Evolutionary conservation across 352 stramenopile genomes (phyloP), one percentile per base, ranked within the genome.

Genomic region (Globisporangium splendens): DNA sequence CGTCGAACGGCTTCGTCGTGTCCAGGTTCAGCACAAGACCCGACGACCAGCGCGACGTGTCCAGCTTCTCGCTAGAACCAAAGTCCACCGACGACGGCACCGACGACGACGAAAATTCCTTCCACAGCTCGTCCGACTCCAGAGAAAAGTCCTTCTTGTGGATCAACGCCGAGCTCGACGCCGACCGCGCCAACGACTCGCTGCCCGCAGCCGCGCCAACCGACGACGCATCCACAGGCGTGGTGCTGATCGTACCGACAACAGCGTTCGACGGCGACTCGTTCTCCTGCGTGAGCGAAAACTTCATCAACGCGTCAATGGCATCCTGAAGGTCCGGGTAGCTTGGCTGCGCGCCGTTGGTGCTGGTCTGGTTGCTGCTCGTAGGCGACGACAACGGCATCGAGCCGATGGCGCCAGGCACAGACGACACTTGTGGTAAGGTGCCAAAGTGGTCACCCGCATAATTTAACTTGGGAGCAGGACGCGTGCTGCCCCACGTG

Each of bases 261-360:
- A 12, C 3, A 10, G 22, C 63, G 56, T 22, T 44, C 56, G 20
- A n/a, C 22, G 21, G 56, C 24, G 69, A 52, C 49, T 86, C 76
- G 20, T 72, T 59, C 43, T 90, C 78, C 17, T 70, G 68, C 44
- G 82, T 86, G 20, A 91, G 69, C 58, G 82, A 91, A 56, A 92
- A 92, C 70, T 89, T 89, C 77, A 92, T 88, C 70, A 92, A 83
- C 72, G 82, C 79, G 72, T 92, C 82, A 65, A 92, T 92, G 75
- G 82, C 79, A 83, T 92, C 82, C 60, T 92, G 79, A 72, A 92
- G 75, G 55, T 92, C 78, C 18, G 79, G 82, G 70, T 90, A 92
- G 52, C 71, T 75, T 21, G 70, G 62, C 49, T 68, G 43, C 39
- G 28, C 31, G 51, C 24, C 18, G 50, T 62, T 61, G 59, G 60